Base-by-base conservation (phyloP, 208 protist species). In the Acanthamoeba royreba region DNA sequence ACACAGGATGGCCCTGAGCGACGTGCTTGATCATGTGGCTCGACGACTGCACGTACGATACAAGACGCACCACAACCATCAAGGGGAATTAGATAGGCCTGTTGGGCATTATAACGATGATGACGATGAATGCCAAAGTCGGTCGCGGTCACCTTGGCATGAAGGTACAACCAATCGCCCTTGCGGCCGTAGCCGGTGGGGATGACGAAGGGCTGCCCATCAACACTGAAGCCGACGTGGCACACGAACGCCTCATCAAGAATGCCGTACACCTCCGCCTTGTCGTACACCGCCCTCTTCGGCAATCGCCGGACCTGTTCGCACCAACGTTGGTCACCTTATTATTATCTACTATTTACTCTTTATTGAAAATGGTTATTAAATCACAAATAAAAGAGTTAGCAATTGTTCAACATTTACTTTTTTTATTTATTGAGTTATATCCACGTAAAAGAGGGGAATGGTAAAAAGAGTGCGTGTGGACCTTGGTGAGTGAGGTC, bases 1-100 rank as follows among this genome's bases (percentile, higher is more conserved):
- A 89, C 22, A 89, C 35, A 15, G 81, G 81, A 22, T 89, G 81
- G 81, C 81, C 81, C 53, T 89, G 46, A 15, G 49, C 53, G 45
- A 89, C 40, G 81, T 53, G 49, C 53, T 89, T 89, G 49, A 89
- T 89, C 81, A 89, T 89, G 81, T 89, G 81, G 81, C 81, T 61
- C 2, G 81, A 89, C 19, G 81, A 89, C 81, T 79, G 66, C 28
- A 33, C 11, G n/a, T n/a, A 31, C 33, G 33, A 22, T 43, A 33
- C 1, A 38, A 5, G n/a, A n/a, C n/a, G n/a, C n/a, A n/a, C n/a
- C n/a, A n/a, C n/a, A n/a, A n/a, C n/a, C n/a, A n/a, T n/a, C n/a
- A n/a, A n/a, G n/a, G n/a, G n/a, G n/a, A n/a, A n/a, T n/a, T n/a
- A n/a, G n/a, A n/a, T n/a, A n/a, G n/a, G n/a, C 3, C 33, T 1